Percentiles rank a stretch among this genome's conserved stretches.
Conservation (phyloP, 208 protist species). For the Leishmania arabica region DNA sequence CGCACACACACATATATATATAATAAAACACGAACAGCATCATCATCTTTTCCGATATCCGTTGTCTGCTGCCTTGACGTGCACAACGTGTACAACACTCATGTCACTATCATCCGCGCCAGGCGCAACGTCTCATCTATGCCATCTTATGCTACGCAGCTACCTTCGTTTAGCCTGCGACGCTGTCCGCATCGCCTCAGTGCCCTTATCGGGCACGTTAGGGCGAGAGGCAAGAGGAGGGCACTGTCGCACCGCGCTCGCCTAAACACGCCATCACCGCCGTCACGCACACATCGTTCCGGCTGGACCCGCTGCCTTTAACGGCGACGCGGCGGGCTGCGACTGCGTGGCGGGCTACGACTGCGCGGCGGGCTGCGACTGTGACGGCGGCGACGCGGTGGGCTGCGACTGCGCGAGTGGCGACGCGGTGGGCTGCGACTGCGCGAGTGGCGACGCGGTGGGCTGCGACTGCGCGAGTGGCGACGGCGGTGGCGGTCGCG, state of each 20-base stretch:
- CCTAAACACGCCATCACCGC: neutral
- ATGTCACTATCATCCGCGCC: neutral
- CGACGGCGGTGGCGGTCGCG: conserved; percentile 36
- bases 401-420: conserved; percentile 41
- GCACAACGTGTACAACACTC: neutral
- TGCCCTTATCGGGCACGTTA: neutral
- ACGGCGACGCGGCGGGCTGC: conserved; percentile 26
- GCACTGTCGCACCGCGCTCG: neutral
- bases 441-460: conserved; percentile 31
- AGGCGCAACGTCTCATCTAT: neutral
- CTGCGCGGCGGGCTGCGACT: conserved; percentile 39
- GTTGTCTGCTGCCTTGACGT: neutral
- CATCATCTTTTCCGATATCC: neutral
- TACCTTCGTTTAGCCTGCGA: neutral
- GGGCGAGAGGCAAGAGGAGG: neutral
- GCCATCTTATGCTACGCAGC: neutral
- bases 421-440: conserved; percentile 40
- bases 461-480: conserved; percentile 29
- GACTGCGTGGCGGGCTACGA: conserved; percentile 28
- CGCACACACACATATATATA: neutral
- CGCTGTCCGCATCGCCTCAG: too few species aligned
- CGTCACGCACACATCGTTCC: neutral
- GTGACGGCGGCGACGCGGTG: conserved; percentile 32
- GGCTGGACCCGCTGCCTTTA: neutral
- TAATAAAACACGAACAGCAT: too few species aligned